These are phyloP conservation scores for Casuarina equisetifolia DNA, from an alignment of 306 rosid genomes.

Conservation along the genomic window DNA sequence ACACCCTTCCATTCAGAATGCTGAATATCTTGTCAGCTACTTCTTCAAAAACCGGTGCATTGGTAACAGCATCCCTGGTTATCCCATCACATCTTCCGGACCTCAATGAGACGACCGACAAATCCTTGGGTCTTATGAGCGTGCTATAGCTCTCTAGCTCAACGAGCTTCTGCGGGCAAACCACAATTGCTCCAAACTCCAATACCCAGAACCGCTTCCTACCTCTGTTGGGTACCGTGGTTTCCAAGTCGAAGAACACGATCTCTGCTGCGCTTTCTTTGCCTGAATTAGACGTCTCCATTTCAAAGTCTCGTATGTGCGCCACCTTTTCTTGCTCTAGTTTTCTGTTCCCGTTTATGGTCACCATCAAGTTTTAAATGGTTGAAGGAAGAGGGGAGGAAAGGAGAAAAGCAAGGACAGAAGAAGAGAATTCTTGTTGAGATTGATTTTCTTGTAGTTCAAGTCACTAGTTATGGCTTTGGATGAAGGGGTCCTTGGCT, in stretches of 20 bases:
- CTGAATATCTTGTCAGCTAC: constrained; percentile 76
- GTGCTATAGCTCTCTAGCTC: constrained; percentile 80
- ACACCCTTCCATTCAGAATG: constrained; percentile 75
- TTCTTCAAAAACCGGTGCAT: constrained; percentile 76
- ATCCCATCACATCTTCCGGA: constrained; percentile 79
- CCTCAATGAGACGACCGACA: constrained; percentile 52
- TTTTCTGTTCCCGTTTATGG: constrained; percentile 8
- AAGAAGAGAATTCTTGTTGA: constrained; percentile 39
- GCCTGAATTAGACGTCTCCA: constrained; percentile 49
- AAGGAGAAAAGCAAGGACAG: constrained; percentile 12
- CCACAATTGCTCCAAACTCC: constrained; percentile 90
- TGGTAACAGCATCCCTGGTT: constrained; percentile 55
- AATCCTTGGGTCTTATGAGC: constrained; percentile 64
- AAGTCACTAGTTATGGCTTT: constrained; percentile 48
- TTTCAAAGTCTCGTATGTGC: neutral
- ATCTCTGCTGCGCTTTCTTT: constrained; percentile 53
- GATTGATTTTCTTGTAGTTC: constrained; percentile 63
- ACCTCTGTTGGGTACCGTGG: constrained; percentile 68
- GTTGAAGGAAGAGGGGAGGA: constrained; percentile 15
- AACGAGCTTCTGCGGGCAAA: constrained; percentile 61
- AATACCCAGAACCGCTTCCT: constrained; percentile 71
- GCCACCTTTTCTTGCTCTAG: neutral
- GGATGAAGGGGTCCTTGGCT: constrained; percentile 53
- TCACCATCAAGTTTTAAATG: constrained; percentile 17
- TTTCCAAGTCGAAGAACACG: constrained; percentile 94